phyloP scores from a whole-genome alignment of 192 early-diverging fungal genomes.

The Diversispora epigaea region DNA sequence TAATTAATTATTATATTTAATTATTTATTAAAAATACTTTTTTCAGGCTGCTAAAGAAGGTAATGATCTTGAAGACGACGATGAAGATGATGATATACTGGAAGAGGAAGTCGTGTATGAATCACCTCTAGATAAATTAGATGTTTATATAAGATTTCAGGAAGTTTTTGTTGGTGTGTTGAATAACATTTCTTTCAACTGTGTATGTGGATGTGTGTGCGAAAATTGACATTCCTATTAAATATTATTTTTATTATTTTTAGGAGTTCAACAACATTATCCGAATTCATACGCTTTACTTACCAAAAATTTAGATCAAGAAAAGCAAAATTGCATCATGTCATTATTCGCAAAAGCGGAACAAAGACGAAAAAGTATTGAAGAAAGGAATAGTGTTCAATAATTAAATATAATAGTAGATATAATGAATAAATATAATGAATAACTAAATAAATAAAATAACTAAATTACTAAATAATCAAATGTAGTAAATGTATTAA shows the following conservation, averaged over 20 bases:
- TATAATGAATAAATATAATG: too few species aligned
- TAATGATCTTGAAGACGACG: constrained; percentile 53
- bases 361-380: constrained; percentile 10
- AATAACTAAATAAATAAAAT: too few species aligned
- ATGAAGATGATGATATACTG: constrained; percentile 62
- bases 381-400: neutral
- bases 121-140: constrained; percentile 74
- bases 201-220: neutral
- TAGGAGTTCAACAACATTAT: constrained; percentile 57
- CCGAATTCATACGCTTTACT: constrained; percentile 53
- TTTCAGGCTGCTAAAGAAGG: constrained; percentile 25
- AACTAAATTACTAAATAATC: too few species aligned
- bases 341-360: constrained; percentile 47
- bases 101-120: constrained; percentile 78
- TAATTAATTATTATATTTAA: neutral
- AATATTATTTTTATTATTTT: neutral
- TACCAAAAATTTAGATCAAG: constrained; percentile 53
- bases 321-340: constrained; percentile 53
- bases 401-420: neutral
- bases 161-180: constrained; percentile 53
- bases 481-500: too few species aligned
- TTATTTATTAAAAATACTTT: neutral
- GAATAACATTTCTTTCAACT: constrained; percentile 46
- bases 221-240: neutral
- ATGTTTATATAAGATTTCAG: constrained; percentile 72